Conservation (phyloP, 805 yeast species). For the Candida taoyuanica region DNA sequence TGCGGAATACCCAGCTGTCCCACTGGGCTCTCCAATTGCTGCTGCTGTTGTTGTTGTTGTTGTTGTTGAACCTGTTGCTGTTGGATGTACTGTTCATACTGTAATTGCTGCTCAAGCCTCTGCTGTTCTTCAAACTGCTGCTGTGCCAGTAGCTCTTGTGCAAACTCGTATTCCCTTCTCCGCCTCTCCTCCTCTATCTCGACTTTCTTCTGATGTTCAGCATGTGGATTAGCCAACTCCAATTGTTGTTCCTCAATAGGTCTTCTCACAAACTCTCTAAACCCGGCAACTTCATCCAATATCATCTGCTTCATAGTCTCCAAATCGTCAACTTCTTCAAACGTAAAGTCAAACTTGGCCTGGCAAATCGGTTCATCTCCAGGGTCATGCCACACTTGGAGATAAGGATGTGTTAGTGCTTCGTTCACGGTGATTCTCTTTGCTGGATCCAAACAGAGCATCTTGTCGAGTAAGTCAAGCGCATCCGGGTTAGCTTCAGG, state of each 20-base stretch:
- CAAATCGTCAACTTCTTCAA: conserved; percentile 80
- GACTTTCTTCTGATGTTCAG: conserved; percentile 12
- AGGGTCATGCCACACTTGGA: conserved; percentile 89
- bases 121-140: conserved; percentile 15
- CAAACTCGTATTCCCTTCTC: conserved; percentile 7
- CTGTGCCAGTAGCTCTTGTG: conserved; percentile 22
- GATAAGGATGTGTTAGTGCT: conserved; percentile 85
- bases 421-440: conserved; percentile 82
- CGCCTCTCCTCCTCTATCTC: conserved; percentile 21
- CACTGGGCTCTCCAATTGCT: conserved; percentile 26
- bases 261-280: conserved; percentile 76
- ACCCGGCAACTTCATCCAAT: conserved; percentile 69
- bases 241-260: conserved; percentile 57
- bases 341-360: conserved; percentile 72
- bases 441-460: conserved; percentile 85
- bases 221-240: conserved; percentile 31
- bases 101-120: conserved; percentile 18
- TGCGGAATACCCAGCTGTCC: conserved; percentile 46
- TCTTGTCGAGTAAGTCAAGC: conserved; percentile 66
- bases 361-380: conserved; percentile 84
- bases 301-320: conserved; percentile 72
- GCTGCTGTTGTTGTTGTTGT: conserved; percentile 15
- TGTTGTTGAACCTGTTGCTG: conserved; percentile 9
- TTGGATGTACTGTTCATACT: conserved; percentile 19
- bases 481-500: conserved; percentile 89